Base-by-base conservation (phyloP, 2,329 filamentous ascomycete species). In the Xylaria sp. region DNA sequence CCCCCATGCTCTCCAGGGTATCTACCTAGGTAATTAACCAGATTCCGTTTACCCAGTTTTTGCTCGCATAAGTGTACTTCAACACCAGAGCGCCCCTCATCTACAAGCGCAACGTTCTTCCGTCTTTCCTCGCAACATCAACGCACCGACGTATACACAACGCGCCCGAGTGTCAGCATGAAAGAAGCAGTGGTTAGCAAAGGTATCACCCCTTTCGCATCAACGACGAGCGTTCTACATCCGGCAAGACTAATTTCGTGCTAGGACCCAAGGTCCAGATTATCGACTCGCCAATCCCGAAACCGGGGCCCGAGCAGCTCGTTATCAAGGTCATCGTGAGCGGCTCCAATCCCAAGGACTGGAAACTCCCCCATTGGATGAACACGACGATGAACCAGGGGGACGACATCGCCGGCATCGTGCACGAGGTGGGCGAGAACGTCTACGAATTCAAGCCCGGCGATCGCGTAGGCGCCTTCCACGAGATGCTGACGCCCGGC, bases 391-490 rank as follows among this genome's bases (percentile, higher is more conserved):
- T 71, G 54, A 88, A 88, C 78, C 75, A 79, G 20, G 86, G 86
- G 62, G 86, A 88, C 65, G 86, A 89, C 75, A 86, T 88, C 51
- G 86, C 86, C 1, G 85, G 86, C 52, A 80, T 85, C 33, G 83
- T 90, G 9, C 82, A 88, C 71, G 80, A 82, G 67, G 85, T 89
- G 25, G 88, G 88, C 23, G 75, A 80, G 49, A 81, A 85, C 46
- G 88, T 90, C 1, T 83, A 78, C 65, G 88, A 89, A 72, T 90
- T 90, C 82, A 84, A 84, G 59, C 68, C 72, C 3, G 85, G 84
- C 18, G 84, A 86, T 66, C 80, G 84, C 36, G 84, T 86, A 28
- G 83, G 82, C 0, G 83, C 82, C 0, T 85, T 85, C 61, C 84
- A 86, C 64, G 80, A 87, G 70, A 89, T 90, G 83, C 72, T 78